phyloP scores from a whole-genome alignment of 495 filamentous ascomycete genomes.

The Gamarada debralockiae region DNA sequence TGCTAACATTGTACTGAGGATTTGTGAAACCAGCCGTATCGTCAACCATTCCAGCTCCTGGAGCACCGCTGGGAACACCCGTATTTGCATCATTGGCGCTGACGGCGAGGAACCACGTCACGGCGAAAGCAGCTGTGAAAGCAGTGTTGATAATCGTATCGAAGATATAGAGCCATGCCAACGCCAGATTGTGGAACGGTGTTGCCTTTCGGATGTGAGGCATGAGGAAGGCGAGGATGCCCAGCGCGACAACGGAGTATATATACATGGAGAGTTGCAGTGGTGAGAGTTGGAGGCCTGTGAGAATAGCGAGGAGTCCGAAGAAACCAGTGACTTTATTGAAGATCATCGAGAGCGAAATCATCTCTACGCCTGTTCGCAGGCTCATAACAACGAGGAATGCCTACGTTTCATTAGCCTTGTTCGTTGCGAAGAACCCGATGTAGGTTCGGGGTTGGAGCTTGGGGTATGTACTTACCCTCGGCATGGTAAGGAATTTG shows the following conservation, averaged over 20 bases:
- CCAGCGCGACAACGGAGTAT: constrained; percentile 69
- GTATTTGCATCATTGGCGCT: constrained; percentile 39
- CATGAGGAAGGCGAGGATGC: constrained; percentile 55
- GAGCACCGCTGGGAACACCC: constrained; percentile 28
- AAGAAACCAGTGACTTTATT: constrained; percentile 89
- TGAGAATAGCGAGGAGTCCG: constrained; percentile 79
- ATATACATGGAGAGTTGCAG: constrained; percentile 79
- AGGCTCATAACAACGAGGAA: constrained; percentile 85
- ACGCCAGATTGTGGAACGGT: constrained; percentile 63
- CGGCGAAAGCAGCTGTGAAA: constrained; percentile 74
- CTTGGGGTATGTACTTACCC: constrained; percentile 34
- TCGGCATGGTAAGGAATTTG: constrained; percentile 28
- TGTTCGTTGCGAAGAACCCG: neutral
- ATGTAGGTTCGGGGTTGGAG: neutral
- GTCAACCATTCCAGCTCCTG: constrained; percentile 50
- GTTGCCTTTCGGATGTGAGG: constrained; percentile 67
- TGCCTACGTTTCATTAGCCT: constrained; percentile 14
- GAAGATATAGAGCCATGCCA: constrained; percentile 75
- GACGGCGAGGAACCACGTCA: constrained; percentile 77
- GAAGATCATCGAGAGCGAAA: constrained; percentile 71
- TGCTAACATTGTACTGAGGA: constrained; percentile 57
- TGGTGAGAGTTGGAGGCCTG: constrained; percentile 57
- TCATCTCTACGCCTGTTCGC: constrained; percentile 77
- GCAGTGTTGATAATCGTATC: constrained; percentile 73
- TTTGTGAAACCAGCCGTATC: constrained; percentile 66